Conservation (phyloP, 1,284 basidiomycete species). For the Cryptococcus sp. region DNA sequence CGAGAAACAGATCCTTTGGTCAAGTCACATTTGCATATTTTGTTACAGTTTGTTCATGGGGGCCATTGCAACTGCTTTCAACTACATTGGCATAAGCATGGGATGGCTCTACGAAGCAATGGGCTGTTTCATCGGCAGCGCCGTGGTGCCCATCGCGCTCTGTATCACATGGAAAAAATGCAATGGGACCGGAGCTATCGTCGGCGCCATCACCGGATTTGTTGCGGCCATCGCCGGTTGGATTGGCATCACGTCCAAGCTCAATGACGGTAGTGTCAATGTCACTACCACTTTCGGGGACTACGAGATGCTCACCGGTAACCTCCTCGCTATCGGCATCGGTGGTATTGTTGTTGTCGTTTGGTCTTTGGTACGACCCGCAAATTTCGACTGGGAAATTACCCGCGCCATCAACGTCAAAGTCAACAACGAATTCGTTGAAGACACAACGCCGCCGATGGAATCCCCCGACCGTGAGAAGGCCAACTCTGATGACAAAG, state of each 20-base stretch:
- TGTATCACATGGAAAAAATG: constrained; percentile 78
- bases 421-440: constrained; percentile 7
- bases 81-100: constrained; percentile 85
- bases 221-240: constrained; percentile 70
- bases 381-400: constrained; percentile 72
- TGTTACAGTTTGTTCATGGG: constrained; percentile 78
- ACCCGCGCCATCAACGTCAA: constrained; percentile 73
- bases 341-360: constrained; percentile 73
- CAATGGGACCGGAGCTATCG: constrained; percentile 77
- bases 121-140: constrained; percentile 68
- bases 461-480: background rate
- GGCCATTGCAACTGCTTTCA: constrained; percentile 79
- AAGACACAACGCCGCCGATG: background rate
- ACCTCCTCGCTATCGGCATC: constrained; percentile 78
- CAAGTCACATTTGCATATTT: constrained; percentile 59
- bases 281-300: constrained; percentile 67
- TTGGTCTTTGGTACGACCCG: constrained; percentile 69
- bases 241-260: constrained; percentile 74
- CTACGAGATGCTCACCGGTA: constrained; percentile 70
- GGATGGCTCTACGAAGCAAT: constrained; percentile 73
- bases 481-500: background rate
- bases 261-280: constrained; percentile 71
- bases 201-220: constrained; percentile 71
- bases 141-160: constrained; percentile 80
- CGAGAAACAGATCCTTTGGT: constrained; percentile 61